Evolutionary conservation across 179 eudicot genomes (phyloP), one percentile per base, ranked within the genome.

Genomic region (Drosera spatulata): DNA sequence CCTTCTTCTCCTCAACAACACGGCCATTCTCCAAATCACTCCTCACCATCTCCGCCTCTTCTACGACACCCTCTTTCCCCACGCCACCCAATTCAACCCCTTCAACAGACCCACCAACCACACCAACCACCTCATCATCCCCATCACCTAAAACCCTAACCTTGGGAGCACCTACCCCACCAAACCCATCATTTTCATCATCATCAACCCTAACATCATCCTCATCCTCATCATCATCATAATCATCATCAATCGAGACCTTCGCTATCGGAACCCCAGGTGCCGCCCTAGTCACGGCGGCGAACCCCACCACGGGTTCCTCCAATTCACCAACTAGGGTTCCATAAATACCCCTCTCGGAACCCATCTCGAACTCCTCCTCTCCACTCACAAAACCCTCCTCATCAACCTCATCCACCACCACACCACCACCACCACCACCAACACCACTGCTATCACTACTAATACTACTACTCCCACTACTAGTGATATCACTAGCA

Each of bases 231-330:
- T 50, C 75, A 33, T 56, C 69, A 11, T 73, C 66, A 8, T 63
- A 69, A 12, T 75, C 75, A 51, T 61, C 70, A 41, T 66, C 78
- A 11, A 15, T 43, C 48, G 79, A 66, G 56, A 71, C 68, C 72
- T 71, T 75, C 40, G 79, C 75, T 6, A 66, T 62, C 14, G 75
- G 74, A 14, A 61, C 60, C 50, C 58, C 50, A 8, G 33, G 1
- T 22, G 33, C 33, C 33, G 51, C 67, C 58, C 55, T 64, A 45
- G 60, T 60, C 33, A 22, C 33, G 12, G 55, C 13, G 22, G 55
- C 42, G 51, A 51, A 55, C 40, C 61, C 40, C 33, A 41, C 50
- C 55, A 57, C 10, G 48, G 41, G 11, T 41, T 52, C 65, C 55
- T 39, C 73, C 58, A 55, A 41, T 43, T 47, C 56, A 46, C 7